Conservation (phyloP, 345 rosid genomes). For the Moricandia arvensis region DNA sequence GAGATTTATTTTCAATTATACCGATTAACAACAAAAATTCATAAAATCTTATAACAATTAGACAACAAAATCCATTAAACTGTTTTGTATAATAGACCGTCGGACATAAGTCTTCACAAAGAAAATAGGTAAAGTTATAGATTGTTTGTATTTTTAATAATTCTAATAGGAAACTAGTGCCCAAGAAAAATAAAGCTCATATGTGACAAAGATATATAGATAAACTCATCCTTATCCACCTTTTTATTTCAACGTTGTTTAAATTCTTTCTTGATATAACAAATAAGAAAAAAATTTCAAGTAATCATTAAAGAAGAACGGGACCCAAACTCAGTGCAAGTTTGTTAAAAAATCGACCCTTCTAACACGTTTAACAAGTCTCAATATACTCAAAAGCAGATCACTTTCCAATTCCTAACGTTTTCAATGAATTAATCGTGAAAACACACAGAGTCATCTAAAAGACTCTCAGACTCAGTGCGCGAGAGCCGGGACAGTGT, state of each 20-base stretch:
- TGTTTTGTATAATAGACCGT: too few relatives aligned
- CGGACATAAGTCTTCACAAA: too few relatives aligned
- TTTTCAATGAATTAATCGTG: neutral
- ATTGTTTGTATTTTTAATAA: too few relatives aligned
- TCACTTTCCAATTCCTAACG: neutral
- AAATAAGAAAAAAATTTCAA: neutral
- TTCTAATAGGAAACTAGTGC: neutral
- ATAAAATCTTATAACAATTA: too few relatives aligned
- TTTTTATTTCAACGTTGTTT: neutral
- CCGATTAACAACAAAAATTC: too few relatives aligned
- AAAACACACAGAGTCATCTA: neutral
- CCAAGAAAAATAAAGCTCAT: too few relatives aligned
- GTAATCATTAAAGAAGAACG: neutral
- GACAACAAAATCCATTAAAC: too few relatives aligned
- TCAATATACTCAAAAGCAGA: neutral
- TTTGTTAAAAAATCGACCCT: neutral
- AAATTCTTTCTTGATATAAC: too few relatives aligned
- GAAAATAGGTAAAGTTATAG: too few relatives aligned
- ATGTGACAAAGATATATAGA: too few relatives aligned
- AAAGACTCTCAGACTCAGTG: neutral
- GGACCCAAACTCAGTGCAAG: neutral
- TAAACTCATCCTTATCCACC: neutral
- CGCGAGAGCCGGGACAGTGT: neutral
- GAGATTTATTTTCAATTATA: too few relatives aligned
- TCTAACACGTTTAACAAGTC: neutral